Conservation (phyloP, 2,329 filamentous ascomycete genomes). For the Fusarium proliferatum region DNA sequence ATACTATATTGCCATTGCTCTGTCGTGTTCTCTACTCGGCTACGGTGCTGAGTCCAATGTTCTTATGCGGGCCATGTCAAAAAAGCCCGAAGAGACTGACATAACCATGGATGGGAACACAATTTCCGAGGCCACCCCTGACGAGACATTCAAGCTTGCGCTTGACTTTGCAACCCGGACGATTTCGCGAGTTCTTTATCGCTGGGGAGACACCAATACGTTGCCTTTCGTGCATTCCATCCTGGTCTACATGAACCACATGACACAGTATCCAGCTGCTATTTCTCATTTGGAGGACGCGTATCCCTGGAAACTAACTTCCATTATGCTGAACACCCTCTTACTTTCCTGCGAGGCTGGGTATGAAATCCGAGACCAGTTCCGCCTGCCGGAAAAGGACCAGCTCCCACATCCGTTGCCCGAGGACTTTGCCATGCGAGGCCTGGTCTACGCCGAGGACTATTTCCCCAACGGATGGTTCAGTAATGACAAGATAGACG, state of each 20-base stretch:
- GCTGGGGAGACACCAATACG: constrained; percentile 67
- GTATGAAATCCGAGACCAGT: constrained; percentile 55
- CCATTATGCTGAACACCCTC: constrained; percentile 53
- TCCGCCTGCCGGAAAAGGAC: constrained; percentile 60
- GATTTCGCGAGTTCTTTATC: constrained; percentile 59
- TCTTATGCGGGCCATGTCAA: constrained; percentile 55
- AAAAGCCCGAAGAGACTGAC: constrained; percentile 45
- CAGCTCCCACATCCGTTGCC: constrained; percentile 67
- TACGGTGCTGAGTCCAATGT: constrained; percentile 57
- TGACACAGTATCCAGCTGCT: constrained; percentile 55
- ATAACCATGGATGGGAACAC: constrained; percentile 38
- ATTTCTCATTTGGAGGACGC: constrained; percentile 56
- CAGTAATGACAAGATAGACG: constrained; percentile 66
- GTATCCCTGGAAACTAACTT: constrained; percentile 64
- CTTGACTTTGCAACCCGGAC: constrained; percentile 57
- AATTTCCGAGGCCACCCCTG: constrained; percentile 38
- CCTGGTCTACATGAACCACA: constrained; percentile 66
- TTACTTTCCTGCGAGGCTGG: constrained; percentile 43
- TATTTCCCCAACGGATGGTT: constrained; percentile 73
- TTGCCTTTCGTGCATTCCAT: constrained; percentile 72
- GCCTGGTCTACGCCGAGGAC: constrained; percentile 68
- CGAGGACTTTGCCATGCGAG: constrained; percentile 75
- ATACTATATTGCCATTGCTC: constrained; percentile 49
- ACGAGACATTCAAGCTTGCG: constrained; percentile 50
- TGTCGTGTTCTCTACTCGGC: constrained; percentile 48